Base-by-base conservation (phyloP, 352 stramenopile species). In the Phytophthora macrochlamydospora region DNA sequence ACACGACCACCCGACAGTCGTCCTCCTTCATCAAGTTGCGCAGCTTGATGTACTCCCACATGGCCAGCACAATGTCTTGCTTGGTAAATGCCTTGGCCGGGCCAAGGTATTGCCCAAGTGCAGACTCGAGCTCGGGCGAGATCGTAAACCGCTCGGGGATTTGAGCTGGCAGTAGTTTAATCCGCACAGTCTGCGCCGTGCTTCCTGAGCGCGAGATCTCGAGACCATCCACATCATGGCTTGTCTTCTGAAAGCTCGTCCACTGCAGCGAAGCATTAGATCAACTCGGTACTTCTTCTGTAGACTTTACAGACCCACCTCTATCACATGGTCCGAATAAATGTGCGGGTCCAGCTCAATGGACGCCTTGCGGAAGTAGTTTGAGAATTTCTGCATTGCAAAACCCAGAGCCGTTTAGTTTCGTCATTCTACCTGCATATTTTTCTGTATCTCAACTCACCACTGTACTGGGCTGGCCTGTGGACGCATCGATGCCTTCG, bases 11-110 rank as follows among this genome's bases (percentile, higher is more conserved):
- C 24, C 85, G 81, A 52, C 82, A 93, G 69, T 93, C 85, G 58
- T 93, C 85, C n/a, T 84, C 77, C 57, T 93, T 92, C 71, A 93
- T 92, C 32, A 92, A 73, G 51, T 92, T 87, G 31, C 66, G 69
- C 46, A 73, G 66, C 60, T 93, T 92, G 65, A 92, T 88, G 70
- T 92, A 93, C 62, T 90, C 75, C 85, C 85, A 93, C 54, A 75
- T 79, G 9, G 79, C 85, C 75, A 93, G 73, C 52, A 93, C 63
- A 42, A 93, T 89, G 65, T 87, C 78, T 35, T 85, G 78, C 69
- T 92, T 93, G 37, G 73, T 88, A 59, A 78, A 83, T 14, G 85
- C 73, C 49, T 76, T 76, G n/a, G 79, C 67, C 7, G 69, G 48
- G 7, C 71, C 68, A 13, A 90, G 32, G 37, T 79, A 86, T n/a